Percentiles rank a stretch among this genome's conserved stretches.
Conservation (phyloP, 352 stramenopile species). For the Phytophthora pini region DNA sequence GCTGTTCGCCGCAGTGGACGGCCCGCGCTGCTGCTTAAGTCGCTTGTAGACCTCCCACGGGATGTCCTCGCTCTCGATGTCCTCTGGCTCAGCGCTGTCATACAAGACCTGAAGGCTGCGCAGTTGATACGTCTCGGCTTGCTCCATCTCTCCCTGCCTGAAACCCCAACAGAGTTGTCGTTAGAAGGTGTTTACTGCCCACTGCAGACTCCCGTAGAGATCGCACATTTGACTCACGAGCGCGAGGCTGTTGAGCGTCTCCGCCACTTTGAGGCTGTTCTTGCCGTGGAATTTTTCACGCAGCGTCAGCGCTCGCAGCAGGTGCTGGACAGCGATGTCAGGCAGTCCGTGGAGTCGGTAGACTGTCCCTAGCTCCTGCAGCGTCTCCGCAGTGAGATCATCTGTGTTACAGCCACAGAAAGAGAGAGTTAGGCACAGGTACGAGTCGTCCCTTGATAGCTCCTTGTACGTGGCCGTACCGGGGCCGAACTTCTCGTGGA, state of each 20-base stretch:
- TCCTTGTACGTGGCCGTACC: slow-evolving; percentile 33
- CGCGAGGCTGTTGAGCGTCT: slow-evolving; percentile 82
- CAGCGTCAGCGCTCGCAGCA: slow-evolving; percentile 57
- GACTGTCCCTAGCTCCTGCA: slow-evolving; percentile 72
- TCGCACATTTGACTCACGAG: slow-evolving; percentile 59
- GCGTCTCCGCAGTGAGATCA: slow-evolving; percentile 61
- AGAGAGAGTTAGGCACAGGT: background rate
- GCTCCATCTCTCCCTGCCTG: slow-evolving; percentile 44
- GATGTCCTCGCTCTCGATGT: slow-evolving; percentile 79
- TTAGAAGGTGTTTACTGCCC: background rate
- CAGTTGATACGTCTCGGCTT: slow-evolving; percentile 57
- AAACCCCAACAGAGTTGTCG: background rate
- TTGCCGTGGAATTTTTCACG: slow-evolving; percentile 55
- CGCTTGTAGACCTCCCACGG: slow-evolving; percentile 86
- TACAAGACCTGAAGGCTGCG: slow-evolving; percentile 64
- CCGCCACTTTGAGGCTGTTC: slow-evolving; percentile 73
- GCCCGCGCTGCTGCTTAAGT: slow-evolving; percentile 67
- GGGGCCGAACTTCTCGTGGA: slow-evolving; percentile 81
- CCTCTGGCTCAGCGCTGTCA: slow-evolving; percentile 61
- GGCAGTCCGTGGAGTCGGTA: slow-evolving; percentile 64
- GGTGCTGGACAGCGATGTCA: slow-evolving; percentile 64
- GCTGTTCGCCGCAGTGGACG: slow-evolving; percentile 65
- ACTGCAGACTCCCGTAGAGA: background rate
- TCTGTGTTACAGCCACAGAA: slow-evolving; percentile 38
- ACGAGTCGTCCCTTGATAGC: background rate